Conservation (phyloP, 2,329 filamentous ascomycete genomes). For the Talaromyces verruculosus region DNA sequence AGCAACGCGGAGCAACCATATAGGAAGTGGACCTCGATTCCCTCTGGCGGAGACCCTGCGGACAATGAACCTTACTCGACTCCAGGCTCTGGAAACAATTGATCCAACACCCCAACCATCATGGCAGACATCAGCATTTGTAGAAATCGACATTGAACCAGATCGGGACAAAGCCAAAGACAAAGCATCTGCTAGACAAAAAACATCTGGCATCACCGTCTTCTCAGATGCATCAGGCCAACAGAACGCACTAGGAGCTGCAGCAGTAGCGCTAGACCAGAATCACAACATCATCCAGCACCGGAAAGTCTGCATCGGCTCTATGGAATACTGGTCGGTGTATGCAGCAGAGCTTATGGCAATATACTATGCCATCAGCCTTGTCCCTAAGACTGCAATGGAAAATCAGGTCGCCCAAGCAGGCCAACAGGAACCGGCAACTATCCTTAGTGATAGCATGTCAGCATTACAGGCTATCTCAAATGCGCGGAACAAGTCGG, state of each 20-base stretch:
- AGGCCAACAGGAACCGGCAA: conserved; percentile 17
- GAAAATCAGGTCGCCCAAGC: background rate
- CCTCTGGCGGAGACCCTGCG: conserved; percentile 23
- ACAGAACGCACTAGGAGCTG: conserved; percentile 17
- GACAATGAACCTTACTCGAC: background rate
- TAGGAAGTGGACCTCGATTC: conserved; percentile 23
- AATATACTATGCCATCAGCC: conserved; percentile 22
- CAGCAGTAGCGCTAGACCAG: conserved; percentile 20
- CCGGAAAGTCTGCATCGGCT: conserved; percentile 21
- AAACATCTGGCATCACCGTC: background rate
- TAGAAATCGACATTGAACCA: conserved; percentile 27
- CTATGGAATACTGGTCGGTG: conserved; percentile 23
- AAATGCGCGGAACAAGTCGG: conserved; percentile 25
- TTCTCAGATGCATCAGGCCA: conserved; percentile 20
- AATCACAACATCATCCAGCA: conserved; percentile 10
- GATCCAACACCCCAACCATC: conserved; percentile 25
- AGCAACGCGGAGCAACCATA: conserved; percentile 21
- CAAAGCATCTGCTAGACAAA: conserved; percentile 13
- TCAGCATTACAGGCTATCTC: conserved; percentile 25
- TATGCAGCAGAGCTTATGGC: conserved; percentile 24
- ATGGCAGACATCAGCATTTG: conserved; percentile 26
- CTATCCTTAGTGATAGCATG: conserved; percentile 26
- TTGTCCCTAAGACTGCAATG: conserved; percentile 13
- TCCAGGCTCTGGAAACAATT: conserved; percentile 29
- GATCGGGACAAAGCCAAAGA: conserved; percentile 27